Base-by-base conservation (phyloP, 2,329 filamentous ascomycete species). In the Thermomyces lanuginosus region DNA sequence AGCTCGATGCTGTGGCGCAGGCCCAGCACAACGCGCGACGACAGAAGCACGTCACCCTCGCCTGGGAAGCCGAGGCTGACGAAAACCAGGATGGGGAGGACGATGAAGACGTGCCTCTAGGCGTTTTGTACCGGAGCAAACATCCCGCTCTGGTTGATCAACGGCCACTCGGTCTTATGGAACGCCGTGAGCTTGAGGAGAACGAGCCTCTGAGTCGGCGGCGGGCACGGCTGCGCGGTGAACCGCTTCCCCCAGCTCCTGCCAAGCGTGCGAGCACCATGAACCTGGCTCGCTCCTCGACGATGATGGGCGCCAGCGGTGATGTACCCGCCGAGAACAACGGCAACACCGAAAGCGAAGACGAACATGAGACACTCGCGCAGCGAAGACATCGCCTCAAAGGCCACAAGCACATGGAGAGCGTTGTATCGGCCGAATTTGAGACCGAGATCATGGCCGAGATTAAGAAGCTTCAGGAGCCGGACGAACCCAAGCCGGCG, bases 1-100 rank as follows among this genome's bases (percentile, higher is more conserved):
- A 98, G 46, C 67, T 95, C 39, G 86, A 98, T 44, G 78, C 82
- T 0, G 81, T 93, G 15, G 80, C 81, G 12, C 79, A 93, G 50
- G 67, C 83, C 13, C 79, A 92, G 48, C 75, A 74, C 39, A 72
- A 75, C 37, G 66, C 76, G 15, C 40, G 51, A 24, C 71, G 86
- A 19, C 66, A 68, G 30, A 79, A 78, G 44, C 78, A 75, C 31
- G 72, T 92, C 17, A 81, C 81, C 32, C 63, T 98, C 17, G 89
- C 86, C 1, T 98, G 89, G 89, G 84, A 95, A 51, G 54, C 57
- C 8, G 57, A 60, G 5, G 60, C 66, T 29, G 34, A 31, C 7
- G 33, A 42, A n/a, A 35, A 41, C 4, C 33, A 36, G 3, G 58
- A 60, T 13, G 63, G 62, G 1, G 71, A 72, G 8, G 61, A 66